These are phyloP conservation scores for Fusarium sp. DNA, from an alignment of 2,329 filamentous ascomycete genomes.

Conservation along the genomic window DNA sequence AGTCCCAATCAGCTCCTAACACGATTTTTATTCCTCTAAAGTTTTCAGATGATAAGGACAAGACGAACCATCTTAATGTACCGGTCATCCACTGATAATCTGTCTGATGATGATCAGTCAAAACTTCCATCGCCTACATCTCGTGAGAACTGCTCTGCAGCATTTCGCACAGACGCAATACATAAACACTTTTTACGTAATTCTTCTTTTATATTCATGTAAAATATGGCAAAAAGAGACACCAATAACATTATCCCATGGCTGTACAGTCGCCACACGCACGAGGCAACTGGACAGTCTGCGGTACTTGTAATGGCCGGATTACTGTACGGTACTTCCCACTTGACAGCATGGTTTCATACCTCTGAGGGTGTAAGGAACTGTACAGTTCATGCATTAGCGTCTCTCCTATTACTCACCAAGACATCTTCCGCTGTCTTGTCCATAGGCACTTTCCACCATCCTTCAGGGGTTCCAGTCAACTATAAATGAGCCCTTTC, in stretches of 20 bases:
- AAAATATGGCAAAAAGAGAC: not conserved
- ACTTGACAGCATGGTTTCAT: too few relatives aligned
- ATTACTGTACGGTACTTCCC: not conserved
- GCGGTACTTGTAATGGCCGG: not conserved
- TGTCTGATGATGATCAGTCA: not conserved
- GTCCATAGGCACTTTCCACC: rapidly evolving
- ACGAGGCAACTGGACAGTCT: not conserved
- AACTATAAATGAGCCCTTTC: not conserved
- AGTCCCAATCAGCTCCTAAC: rapidly evolving
- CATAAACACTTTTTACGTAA: rapidly evolving
- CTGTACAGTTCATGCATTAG: slow-evolving; percentile 20
- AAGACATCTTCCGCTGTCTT: too few relatives aligned
- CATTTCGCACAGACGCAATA: rapidly evolving
- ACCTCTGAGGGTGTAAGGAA: not conserved
- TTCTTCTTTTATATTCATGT: not conserved
- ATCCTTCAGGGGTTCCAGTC: too few relatives aligned
- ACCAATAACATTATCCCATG: not conserved
- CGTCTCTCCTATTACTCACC: not conserved
- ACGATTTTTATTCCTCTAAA: not conserved
- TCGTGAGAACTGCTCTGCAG: too few relatives aligned
- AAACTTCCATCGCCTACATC: not conserved
- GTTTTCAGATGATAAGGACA: rapidly evolving
- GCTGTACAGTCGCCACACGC: not conserved
- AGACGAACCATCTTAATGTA: rapidly evolving
- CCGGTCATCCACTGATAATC: not conserved